Evolutionary conservation across 2,329 filamentous ascomycete genomes (phyloP).

Genomic region (Furcasterigmium sp.): DNA sequence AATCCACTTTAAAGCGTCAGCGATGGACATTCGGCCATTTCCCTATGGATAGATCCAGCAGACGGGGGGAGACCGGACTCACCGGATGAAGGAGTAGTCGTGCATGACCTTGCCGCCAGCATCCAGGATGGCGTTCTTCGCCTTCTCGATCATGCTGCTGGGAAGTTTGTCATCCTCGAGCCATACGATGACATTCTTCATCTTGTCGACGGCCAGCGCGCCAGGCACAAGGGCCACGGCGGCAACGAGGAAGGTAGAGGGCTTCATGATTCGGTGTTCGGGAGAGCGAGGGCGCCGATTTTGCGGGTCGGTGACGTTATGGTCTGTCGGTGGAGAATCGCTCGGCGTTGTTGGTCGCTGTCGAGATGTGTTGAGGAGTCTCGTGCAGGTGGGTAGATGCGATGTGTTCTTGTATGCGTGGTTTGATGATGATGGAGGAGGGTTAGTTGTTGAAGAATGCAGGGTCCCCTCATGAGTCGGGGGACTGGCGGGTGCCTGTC

Average conservation of each 20-base stretch:
- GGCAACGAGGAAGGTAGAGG: slow-evolving; percentile 46
- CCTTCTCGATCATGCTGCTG: slow-evolving; percentile 60
- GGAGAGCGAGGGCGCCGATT: not conserved
- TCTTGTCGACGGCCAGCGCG: slow-evolving; percentile 56
- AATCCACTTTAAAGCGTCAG: slow-evolving; percentile 56
- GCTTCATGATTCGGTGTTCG: slow-evolving; percentile 52
- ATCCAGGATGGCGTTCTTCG: slow-evolving; percentile 64
- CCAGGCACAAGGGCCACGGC: slow-evolving; percentile 54
- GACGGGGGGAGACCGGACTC: slow-evolving; percentile 24
- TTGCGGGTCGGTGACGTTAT: not conserved
- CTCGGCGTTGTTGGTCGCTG: not conserved
- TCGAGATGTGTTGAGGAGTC: not conserved
- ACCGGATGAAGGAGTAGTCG: slow-evolving; percentile 66
- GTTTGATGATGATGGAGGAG: too few relatives aligned
- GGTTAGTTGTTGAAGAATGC: too few relatives aligned
- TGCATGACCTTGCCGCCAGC: slow-evolving; percentile 76
- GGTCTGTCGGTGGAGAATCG: not conserved
- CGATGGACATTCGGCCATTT: not conserved
- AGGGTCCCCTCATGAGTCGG: not conserved
- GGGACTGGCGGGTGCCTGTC: not conserved
- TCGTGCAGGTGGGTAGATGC: too few relatives aligned
- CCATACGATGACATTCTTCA: slow-evolving; percentile 73
- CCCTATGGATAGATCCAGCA: not conserved
- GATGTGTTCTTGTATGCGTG: too few relatives aligned
- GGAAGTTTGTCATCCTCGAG: slow-evolving; percentile 65